Evolutionary conservation across 768 basidiomycete genomes (phyloP).

Genomic region (Crepidotus variabilis): DNA sequence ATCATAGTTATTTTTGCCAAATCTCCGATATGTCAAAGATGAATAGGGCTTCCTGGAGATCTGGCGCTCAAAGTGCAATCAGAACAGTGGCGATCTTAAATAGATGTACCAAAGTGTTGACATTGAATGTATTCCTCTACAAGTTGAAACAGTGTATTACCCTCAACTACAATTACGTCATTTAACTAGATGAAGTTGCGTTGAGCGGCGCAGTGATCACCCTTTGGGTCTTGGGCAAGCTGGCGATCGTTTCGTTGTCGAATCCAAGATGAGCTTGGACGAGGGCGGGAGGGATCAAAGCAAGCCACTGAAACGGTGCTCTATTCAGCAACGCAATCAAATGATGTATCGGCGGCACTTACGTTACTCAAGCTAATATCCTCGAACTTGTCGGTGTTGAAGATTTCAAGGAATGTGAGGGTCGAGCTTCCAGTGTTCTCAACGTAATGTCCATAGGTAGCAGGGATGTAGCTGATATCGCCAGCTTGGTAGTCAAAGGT

Average conservation of each 20-base stretch:
- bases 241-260: conserved; percentile 44
- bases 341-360: background rate
- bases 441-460: conserved; percentile 63
- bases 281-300: conserved; percentile 51
- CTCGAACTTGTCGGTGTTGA: conserved; percentile 48
- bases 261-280: conserved; percentile 60
- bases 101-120: too few species aligned
- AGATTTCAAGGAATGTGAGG: conserved; percentile 58
- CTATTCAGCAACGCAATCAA: background rate
- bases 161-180: too few species aligned
- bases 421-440: conserved; percentile 64
- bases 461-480: conserved; percentile 53
- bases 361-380: conserved; percentile 47
- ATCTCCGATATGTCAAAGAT: too few species aligned
- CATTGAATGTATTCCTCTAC: too few species aligned
- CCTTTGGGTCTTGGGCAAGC: conserved; percentile 47
- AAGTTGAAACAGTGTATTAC: too few species aligned
- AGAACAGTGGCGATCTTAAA: too few species aligned
- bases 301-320: conserved; percentile 43
- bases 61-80: too few species aligned
- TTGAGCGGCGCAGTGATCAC: conserved; percentile 11
- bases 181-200: too few species aligned
- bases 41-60: too few species aligned
- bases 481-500: conserved; percentile 62
- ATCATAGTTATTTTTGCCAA: too few species aligned